Conservation (phyloP, 1,139 yeast genomes). For the Pichia sp. region DNA sequence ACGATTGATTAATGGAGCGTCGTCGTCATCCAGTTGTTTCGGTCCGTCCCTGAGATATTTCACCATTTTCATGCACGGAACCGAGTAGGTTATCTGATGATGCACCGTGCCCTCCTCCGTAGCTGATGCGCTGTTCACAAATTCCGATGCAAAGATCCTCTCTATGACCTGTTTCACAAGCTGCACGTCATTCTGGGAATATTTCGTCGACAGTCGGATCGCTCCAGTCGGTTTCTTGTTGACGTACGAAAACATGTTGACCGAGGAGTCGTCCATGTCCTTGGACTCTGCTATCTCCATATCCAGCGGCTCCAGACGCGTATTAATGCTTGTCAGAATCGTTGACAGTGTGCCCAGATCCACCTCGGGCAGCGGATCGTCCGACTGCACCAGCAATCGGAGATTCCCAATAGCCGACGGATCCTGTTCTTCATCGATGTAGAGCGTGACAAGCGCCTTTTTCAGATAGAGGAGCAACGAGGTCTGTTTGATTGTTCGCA, state of each 20-base stretch:
- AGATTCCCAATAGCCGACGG: neutral
- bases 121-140: slow-evolving; percentile 4
- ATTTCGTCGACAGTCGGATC: slow-evolving; percentile 40
- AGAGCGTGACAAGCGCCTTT: slow-evolving; percentile 14
- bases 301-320: slow-evolving; percentile 38
- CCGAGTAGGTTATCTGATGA: slow-evolving; percentile 11
- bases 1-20: slow-evolving; percentile 13
- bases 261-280: slow-evolving; percentile 35
- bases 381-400: neutral
- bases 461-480: slow-evolving; percentile 21
- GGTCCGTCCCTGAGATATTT: slow-evolving; percentile 13
- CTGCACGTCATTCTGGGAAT: slow-evolving; percentile 45
- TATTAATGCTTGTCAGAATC: slow-evolving; percentile 22
- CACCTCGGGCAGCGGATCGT: slow-evolving; percentile 12
- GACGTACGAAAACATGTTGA: slow-evolving; percentile 37
- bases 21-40: neutral
- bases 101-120: neutral
- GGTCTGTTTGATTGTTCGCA: slow-evolving; percentile 27
- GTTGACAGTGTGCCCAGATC: neutral
- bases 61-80: slow-evolving; percentile 16
- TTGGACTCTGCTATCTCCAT: slow-evolving; percentile 41
- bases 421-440: slow-evolving; percentile 7
- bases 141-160: slow-evolving; percentile 30
- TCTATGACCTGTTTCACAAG: slow-evolving; percentile 48
- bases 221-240: slow-evolving; percentile 42